These are phyloP conservation scores for Leccinum pallidistipes DNA, from an alignment of 1,284 basidiomycete species.

Conservation along the genomic window DNA sequence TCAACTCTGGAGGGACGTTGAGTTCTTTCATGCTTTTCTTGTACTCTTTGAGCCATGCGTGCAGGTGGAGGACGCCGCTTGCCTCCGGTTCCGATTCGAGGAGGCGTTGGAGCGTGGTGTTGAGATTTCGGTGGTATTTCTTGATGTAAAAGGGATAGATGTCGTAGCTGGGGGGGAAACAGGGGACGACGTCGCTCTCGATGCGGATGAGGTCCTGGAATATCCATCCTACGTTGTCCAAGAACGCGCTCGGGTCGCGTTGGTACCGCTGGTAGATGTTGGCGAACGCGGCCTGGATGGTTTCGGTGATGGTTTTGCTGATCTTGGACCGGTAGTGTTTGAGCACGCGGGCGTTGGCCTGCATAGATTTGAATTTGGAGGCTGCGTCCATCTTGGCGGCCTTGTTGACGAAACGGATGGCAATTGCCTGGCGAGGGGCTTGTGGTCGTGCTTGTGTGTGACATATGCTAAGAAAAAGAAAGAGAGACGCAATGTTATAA, in stretches of 20 bases:
- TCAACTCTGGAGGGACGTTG: constrained; percentile 74
- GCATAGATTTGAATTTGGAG: constrained; percentile 88
- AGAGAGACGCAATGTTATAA: too few relatives aligned
- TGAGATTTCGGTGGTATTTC: constrained; percentile 91
- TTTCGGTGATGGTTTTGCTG: constrained; percentile 76
- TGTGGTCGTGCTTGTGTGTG: background rate
- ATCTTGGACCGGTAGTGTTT: constrained; percentile 97
- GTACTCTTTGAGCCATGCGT: constrained; percentile 96
- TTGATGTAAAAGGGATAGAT: constrained; percentile 84
- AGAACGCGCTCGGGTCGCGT: constrained; percentile 69
- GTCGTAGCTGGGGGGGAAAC: constrained; percentile 93
- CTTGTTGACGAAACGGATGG: constrained; percentile 92
- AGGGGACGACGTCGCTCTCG: constrained; percentile 83
- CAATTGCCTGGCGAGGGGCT: constrained; percentile 67
- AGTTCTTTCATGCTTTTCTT: constrained; percentile 94
- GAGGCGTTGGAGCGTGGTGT: constrained; percentile 72
- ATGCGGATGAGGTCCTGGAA: constrained; percentile 94
- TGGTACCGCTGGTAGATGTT: constrained; percentile 65
- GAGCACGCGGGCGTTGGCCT: constrained; percentile 90
- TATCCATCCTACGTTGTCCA: constrained; percentile 86
- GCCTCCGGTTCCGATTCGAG: constrained; percentile 84
- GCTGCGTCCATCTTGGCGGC: constrained; percentile 87
- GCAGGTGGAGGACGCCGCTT: constrained; percentile 80
- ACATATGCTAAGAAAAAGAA: too few relatives aligned
- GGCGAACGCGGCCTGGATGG: constrained; percentile 76